Conservation (phyloP, 169 alveolate species). For the Eimeria nieschulzi region DNA sequence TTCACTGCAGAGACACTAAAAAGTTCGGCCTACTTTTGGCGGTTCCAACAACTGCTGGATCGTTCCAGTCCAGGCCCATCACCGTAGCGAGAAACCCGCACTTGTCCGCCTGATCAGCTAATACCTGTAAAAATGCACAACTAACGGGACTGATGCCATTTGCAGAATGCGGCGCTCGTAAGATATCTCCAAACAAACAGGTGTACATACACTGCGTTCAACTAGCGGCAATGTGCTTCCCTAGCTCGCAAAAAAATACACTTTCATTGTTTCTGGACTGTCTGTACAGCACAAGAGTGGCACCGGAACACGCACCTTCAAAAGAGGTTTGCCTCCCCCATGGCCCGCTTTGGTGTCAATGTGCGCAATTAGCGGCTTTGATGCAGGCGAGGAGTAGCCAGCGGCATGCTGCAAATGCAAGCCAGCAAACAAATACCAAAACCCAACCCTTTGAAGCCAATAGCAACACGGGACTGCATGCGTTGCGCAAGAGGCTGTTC, state of each 20-base stretch:
- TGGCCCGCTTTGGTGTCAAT: slow-evolving; percentile 68
- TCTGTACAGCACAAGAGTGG: not conserved
- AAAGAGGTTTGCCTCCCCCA: slow-evolving; percentile 70
- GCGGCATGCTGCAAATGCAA: slow-evolving; percentile 50
- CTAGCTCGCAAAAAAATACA: not conserved
- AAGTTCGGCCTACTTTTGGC: too few species aligned
- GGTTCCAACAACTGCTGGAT: not conserved
- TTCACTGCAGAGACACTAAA: too few species aligned
- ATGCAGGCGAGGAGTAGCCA: slow-evolving; percentile 39
- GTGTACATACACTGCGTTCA: not conserved
- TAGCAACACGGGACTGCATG: too few species aligned
- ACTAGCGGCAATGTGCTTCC: not conserved
- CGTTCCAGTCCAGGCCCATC: slow-evolving; percentile 36
- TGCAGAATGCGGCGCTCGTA: too few species aligned
- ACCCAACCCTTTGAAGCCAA: too few species aligned
- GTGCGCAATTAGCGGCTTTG: slow-evolving; percentile 44
- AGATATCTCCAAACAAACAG: not conserved
- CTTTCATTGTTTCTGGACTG: not conserved
- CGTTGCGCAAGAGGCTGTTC: not conserved
- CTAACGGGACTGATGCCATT: not conserved
- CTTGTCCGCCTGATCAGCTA: slow-evolving; percentile 29
- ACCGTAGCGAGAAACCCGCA: slow-evolving; percentile 43
- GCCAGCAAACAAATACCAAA: too few species aligned
- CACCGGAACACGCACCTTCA: slow-evolving; percentile 34
- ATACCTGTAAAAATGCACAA: not conserved